Conservation (phyloP, 352 stramenopile species). For the Phytophthora parvispora region DNA sequence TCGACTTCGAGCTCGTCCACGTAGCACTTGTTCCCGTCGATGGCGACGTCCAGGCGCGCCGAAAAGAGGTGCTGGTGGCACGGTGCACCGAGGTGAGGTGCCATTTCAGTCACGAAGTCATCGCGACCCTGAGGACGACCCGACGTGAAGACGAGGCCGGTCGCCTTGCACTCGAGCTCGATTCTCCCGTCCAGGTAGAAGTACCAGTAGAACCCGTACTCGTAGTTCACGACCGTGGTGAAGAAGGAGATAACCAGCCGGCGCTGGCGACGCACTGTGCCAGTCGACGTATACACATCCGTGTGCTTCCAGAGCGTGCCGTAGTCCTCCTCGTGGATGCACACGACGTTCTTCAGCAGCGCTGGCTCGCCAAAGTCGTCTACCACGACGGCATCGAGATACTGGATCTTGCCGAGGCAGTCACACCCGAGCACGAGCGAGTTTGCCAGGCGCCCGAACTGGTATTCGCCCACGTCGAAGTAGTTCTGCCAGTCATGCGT, state of each 20-base stretch:
- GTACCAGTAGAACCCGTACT: slow-evolving; percentile 84
- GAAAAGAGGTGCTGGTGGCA: slow-evolving; percentile 87
- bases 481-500: slow-evolving; percentile 81
- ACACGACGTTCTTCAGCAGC: slow-evolving; percentile 73
- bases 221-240: slow-evolving; percentile 84
- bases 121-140: slow-evolving; percentile 60
- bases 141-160: slow-evolving; percentile 81
- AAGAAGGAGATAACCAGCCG: slow-evolving; percentile 85
- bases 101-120: slow-evolving; percentile 51
- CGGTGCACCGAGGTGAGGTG: slow-evolving; percentile 66
- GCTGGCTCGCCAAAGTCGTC: slow-evolving; percentile 61
- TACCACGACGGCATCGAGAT: slow-evolving; percentile 77
- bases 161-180: slow-evolving; percentile 82
- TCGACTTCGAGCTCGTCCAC: slow-evolving; percentile 67
- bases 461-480: slow-evolving; percentile 75
- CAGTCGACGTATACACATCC: slow-evolving; percentile 30
- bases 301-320: slow-evolving; percentile 85
- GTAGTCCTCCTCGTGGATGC: slow-evolving; percentile 89
- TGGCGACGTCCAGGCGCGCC: slow-evolving; percentile 74
- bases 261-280: slow-evolving; percentile 56
- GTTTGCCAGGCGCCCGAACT: slow-evolving; percentile 75
- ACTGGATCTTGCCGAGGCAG: slow-evolving; percentile 86
- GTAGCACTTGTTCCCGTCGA: slow-evolving; percentile 61
- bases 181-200: slow-evolving; percentile 80
- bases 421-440: slow-evolving; percentile 82